Evolutionary conservation across 805 yeast species (phyloP).

Genomic region (Wickerhamiella alocasiicola): DNA sequence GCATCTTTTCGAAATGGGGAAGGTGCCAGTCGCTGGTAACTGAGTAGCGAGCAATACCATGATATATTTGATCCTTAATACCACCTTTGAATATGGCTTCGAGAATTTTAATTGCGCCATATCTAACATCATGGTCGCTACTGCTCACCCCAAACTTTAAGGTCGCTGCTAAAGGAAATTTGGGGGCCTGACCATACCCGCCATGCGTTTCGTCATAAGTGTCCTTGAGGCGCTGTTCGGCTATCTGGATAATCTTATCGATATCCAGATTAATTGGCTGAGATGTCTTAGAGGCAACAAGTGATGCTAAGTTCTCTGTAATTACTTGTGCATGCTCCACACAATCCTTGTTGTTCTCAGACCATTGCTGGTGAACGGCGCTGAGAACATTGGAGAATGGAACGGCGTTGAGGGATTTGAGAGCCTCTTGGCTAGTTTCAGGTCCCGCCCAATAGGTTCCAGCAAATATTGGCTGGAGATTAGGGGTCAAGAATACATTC

Average conservation of each 20-base stretch:
- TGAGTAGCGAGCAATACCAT: conserved; percentile 30
- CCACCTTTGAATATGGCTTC: conserved; percentile 27
- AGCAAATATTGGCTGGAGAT: conserved; percentile 28
- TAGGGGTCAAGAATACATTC: conserved; percentile 29
- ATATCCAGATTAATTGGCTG: conserved; percentile 13
- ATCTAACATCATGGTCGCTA: conserved; percentile 13
- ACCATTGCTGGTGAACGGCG: conserved; percentile 26
- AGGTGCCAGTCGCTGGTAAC: conserved; percentile 31
- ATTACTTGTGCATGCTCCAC: conserved; percentile 21
- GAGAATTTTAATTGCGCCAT: conserved; percentile 23
- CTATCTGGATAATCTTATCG: conserved; percentile 16
- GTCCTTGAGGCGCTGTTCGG: conserved; percentile 13
- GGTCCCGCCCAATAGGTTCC: conserved; percentile 32
- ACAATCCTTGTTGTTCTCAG: conserved; percentile 21
- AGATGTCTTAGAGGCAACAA: conserved; percentile 21
- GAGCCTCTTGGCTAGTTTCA: conserved; percentile 14
- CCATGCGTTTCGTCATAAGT: conserved; percentile 23
- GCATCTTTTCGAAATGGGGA: conserved; percentile 32
- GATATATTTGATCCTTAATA: conserved; percentile 29
- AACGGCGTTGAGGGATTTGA: conserved; percentile 12
- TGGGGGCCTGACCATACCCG: conserved; percentile 29
- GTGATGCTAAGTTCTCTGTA: conserved; percentile 18
- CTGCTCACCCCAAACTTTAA: conserved; percentile 21
- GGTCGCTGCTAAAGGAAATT: conserved; percentile 27
- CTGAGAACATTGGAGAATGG: conserved; percentile 25